Percentiles rank a stretch among this genome's conserved stretches.
Evolutionary conservation across 441 rosid genomes (phyloP).

Genomic region (Erysimum pusillum): DNA sequence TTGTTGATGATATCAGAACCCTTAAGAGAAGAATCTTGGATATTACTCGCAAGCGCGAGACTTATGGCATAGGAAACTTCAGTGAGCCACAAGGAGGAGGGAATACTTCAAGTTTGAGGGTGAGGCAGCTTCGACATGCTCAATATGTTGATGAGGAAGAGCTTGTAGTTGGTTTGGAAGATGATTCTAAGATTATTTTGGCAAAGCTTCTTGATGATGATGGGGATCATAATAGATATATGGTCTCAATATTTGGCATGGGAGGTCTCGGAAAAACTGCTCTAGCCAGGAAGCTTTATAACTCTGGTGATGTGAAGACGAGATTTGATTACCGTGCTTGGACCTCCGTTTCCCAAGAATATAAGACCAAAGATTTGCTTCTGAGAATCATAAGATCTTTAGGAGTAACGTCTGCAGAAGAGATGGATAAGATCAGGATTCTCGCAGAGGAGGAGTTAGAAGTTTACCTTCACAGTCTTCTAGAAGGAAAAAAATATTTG

Average conservation of each 20-base stretch:
- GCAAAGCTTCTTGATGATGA: slow-evolving; percentile 16
- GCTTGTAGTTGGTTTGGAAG: not conserved
- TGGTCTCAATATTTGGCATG: slow-evolving; percentile 35
- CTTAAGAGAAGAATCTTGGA: slow-evolving; percentile 20
- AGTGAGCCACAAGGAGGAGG: not conserved
- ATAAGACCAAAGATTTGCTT: slow-evolving; percentile 26
- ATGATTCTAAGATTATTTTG: slow-evolving; percentile 26
- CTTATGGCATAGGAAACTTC: slow-evolving; percentile 6
- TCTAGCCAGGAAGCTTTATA: slow-evolving; percentile 26
- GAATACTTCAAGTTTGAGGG: not conserved
- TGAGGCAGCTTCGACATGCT: slow-evolving; percentile 11
- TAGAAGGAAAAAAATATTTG: slow-evolving; percentile 22
- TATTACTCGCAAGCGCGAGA: slow-evolving; percentile 18
- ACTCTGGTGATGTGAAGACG: not conserved
- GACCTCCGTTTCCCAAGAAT: slow-evolving; percentile 29
- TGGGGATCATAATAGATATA: not conserved
- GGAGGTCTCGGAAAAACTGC: slow-evolving; percentile 33
- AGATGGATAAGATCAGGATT: not conserved
- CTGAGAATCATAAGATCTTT: slow-evolving; percentile 24
- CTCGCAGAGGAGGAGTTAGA: slow-evolving; percentile 30
- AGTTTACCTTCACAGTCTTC: not conserved
- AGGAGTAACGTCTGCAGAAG: not conserved
- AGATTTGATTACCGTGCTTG: not conserved
- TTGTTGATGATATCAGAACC: slow-evolving; percentile 8
- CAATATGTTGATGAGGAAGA: slow-evolving; percentile 15